Conservation (phyloP, 1,284 basidiomycete genomes). For the Fomitopsis palustris region DNA sequence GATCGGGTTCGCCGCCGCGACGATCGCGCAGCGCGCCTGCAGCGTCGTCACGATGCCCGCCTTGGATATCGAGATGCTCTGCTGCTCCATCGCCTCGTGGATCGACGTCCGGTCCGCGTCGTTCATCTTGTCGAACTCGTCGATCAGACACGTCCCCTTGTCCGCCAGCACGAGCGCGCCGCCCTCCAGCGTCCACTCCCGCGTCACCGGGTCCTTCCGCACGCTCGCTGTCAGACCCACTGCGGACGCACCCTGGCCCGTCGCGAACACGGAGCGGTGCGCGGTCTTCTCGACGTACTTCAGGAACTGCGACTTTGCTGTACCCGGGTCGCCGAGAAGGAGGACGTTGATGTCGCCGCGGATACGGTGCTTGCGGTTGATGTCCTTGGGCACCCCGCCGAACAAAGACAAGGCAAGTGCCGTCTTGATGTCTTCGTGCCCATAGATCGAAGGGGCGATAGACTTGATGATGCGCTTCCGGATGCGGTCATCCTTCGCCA, state of each 20-base stretch:
- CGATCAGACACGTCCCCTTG: slow-evolving; percentile 98
- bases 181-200: slow-evolving; percentile 98
- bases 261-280: slow-evolving; percentile 96
- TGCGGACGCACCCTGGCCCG: slow-evolving; percentile 96
- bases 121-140: slow-evolving; percentile 99
- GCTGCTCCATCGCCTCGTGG: slow-evolving; percentile 99
- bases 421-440: slow-evolving; percentile 99
- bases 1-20: slow-evolving; percentile 97
- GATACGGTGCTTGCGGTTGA: slow-evolving; percentile 94
- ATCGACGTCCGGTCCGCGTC: slow-evolving; percentile 96
- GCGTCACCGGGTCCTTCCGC: slow-evolving; percentile 94
- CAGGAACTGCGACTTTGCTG: slow-evolving; percentile 98
- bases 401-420: slow-evolving; percentile 95
- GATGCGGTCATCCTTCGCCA: slow-evolving; percentile 91
- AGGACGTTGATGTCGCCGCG: slow-evolving; percentile 98
- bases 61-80: slow-evolving; percentile 99
- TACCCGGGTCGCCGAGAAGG: slow-evolving; percentile 95
- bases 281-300: slow-evolving; percentile 99
- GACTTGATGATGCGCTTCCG: slow-evolving; percentile 97
- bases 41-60: slow-evolving; percentile 97
- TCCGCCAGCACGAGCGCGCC: slow-evolving; percentile 97
- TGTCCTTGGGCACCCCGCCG: slow-evolving; percentile 91
- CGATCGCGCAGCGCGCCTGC: slow-evolving; percentile 95
- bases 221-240: slow-evolving; percentile 99
- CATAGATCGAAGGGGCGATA: slow-evolving; percentile 97